Conservation (phyloP, 2,329 filamentous ascomycete genomes). For the Hypoxylon sp. region DNA sequence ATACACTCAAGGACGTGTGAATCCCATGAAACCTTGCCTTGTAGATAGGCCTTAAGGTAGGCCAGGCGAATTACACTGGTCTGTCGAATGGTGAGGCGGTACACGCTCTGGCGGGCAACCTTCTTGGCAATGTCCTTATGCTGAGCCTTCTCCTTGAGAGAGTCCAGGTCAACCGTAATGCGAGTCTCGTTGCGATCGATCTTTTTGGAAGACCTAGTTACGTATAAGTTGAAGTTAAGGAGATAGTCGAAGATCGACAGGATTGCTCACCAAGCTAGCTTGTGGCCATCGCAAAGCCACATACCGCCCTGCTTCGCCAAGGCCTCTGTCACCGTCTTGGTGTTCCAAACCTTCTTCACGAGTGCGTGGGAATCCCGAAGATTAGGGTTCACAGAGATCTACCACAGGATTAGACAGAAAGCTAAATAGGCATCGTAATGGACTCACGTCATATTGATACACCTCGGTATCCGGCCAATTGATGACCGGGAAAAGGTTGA, state of each 20-base stretch:
- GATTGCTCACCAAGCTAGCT: conserved; percentile 84
- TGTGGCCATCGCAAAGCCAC: conserved; percentile 87
- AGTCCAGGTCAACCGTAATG: conserved; percentile 79
- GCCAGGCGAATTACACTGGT: conserved; percentile 79
- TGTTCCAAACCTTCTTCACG: conserved; percentile 83
- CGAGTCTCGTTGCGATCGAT: conserved; percentile 66
- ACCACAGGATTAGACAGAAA: conserved; percentile 25
- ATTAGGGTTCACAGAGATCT: conserved; percentile 77
- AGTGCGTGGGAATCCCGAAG: conserved; percentile 71
- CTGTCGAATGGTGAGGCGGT: conserved; percentile 73
- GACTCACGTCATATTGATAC: conserved; percentile 87
- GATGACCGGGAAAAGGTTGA: conserved; percentile 84
- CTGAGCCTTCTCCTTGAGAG: conserved; percentile 46
- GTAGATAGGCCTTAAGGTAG: conserved; percentile 76
- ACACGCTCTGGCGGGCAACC: conserved; percentile 58
- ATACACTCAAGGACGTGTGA: conserved; percentile 82
- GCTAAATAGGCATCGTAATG: not conserved
- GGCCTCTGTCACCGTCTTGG: conserved; percentile 68
- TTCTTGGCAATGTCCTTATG: conserved; percentile 46
- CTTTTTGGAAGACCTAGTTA: conserved; percentile 57
- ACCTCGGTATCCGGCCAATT: conserved; percentile 73
- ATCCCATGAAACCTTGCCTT: conserved; percentile 72
- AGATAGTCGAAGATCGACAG: too few species aligned
- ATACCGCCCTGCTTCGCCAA: conserved; percentile 64
- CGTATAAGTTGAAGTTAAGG: conserved; percentile 31